Evolutionary conservation across 192 early-diverging fungal genomes (phyloP).

Genomic region (Backusella australiensis): DNA sequence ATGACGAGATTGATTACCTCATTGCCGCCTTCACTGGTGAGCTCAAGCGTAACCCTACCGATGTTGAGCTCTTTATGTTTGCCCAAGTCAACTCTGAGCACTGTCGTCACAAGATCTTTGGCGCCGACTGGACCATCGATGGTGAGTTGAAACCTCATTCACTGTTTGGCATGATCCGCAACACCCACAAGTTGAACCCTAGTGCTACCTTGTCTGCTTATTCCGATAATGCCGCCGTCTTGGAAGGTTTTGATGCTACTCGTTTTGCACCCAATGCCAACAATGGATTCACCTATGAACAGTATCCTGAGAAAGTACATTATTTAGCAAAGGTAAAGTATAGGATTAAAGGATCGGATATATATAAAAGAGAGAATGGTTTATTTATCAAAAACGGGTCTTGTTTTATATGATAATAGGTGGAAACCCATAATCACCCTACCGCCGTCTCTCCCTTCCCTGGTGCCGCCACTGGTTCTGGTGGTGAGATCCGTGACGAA

Average conservation of each 20-base stretch:
- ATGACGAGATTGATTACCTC: slow-evolving; percentile 96
- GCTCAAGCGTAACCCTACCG: slow-evolving; percentile 88
- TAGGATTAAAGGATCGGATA: background rate
- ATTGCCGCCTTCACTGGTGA: slow-evolving; percentile 73
- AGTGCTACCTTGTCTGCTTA: slow-evolving; percentile 92
- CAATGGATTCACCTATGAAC: slow-evolving; percentile 57
- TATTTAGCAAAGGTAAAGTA: slow-evolving; percentile 75
- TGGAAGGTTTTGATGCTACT: slow-evolving; percentile 69
- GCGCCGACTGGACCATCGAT: slow-evolving; percentile 98
- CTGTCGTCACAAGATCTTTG: slow-evolving; percentile 99
- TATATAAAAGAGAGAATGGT: background rate
- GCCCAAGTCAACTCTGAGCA: slow-evolving; percentile 99
- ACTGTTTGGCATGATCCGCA: slow-evolving; percentile 95
- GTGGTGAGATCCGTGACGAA: slow-evolving; percentile 99
- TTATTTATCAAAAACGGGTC: background rate
- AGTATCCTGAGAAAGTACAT: slow-evolving; percentile 74
- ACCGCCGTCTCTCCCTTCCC: slow-evolving; percentile 98
- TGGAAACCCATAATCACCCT: slow-evolving; percentile 99
- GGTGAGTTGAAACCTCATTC: slow-evolving; percentile 74
- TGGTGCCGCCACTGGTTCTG: slow-evolving; percentile 97
- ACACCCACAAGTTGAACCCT: slow-evolving; percentile 85
- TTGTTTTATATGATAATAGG: slow-evolving; percentile 37
- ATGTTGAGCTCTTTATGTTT: slow-evolving; percentile 99
- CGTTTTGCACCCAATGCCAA: slow-evolving; percentile 52
- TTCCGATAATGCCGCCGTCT: slow-evolving; percentile 97